phyloP scores from a whole-genome alignment of 73 alveolate genomes.

The Symbiodinium pilosum region DNA sequence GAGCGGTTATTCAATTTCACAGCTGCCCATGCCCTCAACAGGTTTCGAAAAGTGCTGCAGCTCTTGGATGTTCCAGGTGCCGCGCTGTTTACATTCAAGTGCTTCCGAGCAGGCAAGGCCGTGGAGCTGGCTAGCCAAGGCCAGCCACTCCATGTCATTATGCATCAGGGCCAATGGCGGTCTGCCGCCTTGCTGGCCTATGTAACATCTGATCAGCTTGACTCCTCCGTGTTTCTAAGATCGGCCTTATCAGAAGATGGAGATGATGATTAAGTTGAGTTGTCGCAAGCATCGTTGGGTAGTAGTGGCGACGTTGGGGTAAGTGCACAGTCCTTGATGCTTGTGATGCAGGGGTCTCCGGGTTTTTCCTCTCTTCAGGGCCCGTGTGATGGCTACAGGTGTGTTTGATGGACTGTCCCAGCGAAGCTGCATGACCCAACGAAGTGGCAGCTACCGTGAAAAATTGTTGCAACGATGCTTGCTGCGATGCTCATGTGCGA shows the following conservation, averaged over 20 bases:
- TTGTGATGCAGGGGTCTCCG: too few relatives aligned
- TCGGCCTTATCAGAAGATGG: too few relatives aligned
- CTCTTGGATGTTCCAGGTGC: constrained; percentile 1
- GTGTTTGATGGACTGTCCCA: too few relatives aligned
- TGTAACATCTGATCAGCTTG: not conserved
- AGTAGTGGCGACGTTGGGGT: too few relatives aligned
- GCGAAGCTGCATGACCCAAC: too few relatives aligned
- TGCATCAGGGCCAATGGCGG: not conserved
- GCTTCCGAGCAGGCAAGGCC: constrained; percentile 52
- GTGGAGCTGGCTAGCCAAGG: not conserved
- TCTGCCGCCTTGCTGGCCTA: not conserved
- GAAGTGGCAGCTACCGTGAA: too few relatives aligned
- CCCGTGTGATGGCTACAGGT: too few relatives aligned
- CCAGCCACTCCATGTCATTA: constrained; percentile 4
- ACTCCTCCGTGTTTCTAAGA: not conserved
- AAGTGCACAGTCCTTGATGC: too few relatives aligned
- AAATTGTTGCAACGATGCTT: too few relatives aligned
- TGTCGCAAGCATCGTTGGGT: too few relatives aligned
- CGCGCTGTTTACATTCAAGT: not conserved
- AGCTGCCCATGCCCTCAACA: not conserved
- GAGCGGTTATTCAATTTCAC: not conserved
- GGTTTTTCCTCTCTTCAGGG: not conserved
- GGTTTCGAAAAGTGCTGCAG: constrained; percentile 1
- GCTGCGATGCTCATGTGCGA: too few relatives aligned
- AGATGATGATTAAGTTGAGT: too few relatives aligned